Conservation (phyloP, 306 rosid species). For the Prosopis cineraria region DNA sequence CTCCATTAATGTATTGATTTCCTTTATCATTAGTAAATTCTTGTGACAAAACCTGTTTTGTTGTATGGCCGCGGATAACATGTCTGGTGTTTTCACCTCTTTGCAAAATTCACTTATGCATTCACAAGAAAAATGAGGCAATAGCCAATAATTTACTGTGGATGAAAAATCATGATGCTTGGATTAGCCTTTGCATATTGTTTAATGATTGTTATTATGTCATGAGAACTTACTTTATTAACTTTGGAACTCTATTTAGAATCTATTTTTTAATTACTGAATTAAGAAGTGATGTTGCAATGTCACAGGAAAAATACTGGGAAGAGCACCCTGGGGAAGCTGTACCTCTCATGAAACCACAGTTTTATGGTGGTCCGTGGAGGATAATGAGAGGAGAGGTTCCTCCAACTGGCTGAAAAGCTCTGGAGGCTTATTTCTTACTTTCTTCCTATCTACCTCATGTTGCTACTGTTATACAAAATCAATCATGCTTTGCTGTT, state of each 20-base stretch:
- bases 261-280: not conserved
- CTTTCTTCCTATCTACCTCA: not conserved
- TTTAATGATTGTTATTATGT: not conserved
- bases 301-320: slow-evolving; percentile 73
- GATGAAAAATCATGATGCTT: not conserved
- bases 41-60: not conserved
- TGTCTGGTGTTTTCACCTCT: too few relatives aligned
- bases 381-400: slow-evolving; percentile 59
- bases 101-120: not conserved
- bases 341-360: slow-evolving; percentile 71
- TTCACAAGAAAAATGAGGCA: not conserved
- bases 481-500: not conserved
- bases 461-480: not conserved
- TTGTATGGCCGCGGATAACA: not conserved
- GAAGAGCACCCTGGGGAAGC: slow-evolving; percentile 72
- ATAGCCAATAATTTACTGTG: not conserved
- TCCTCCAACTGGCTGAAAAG: slow-evolving; percentile 33
- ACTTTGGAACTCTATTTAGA: not conserved
- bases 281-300: not conserved
- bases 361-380: slow-evolving; percentile 70
- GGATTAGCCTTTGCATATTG: not conserved
- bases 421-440: slow-evolving; percentile 3
- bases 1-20: not conserved
- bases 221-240: not conserved
- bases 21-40: not conserved